Evolutionary conservation across 768 basidiomycete genomes (phyloP), one percentile per base, ranked within the genome.

Genomic region (Russula earlei): DNA sequence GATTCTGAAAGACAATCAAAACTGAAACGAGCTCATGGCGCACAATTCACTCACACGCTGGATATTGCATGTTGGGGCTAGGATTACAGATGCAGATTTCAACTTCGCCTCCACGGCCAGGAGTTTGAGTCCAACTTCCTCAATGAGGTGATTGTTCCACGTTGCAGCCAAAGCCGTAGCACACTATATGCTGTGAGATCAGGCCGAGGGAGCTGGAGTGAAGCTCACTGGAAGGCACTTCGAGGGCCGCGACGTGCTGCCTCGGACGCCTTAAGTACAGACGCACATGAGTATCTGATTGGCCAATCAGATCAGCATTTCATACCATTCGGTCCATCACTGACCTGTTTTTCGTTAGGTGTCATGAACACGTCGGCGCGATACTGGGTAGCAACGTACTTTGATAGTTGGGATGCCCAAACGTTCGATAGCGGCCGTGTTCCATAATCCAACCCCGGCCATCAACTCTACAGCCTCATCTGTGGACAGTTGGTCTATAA

Each of bases 21-120:
- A 46, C 12, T 14, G 19, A 27, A 38, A 46, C 25, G 15, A 37
- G 25, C 6, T 25, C 10, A 11, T 53, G 52, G 44, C 42, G 20
- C 27, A 57, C 37, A 22, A 34, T 8, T 6, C n/a, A 67, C 70
- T 59, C 66, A 81, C 86, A 31, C 90, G 79, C 68, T 90, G 89
- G 48, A 88, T 89, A 66, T 92, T 91, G 66, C 85, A 86, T 0
- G 89, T 91, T 0, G 89, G 90, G 0, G 83, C 90, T 17, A 91
- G 77, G 29, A 89, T 72, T 2, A 87, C 68, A 12, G 84, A 82
- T 10, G 84, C 83, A 2, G 83, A 77, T 43, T 80, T 75, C 46
- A 85, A 72, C 68, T 85, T 89, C 4, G 85, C 82, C 67, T 90
- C 88, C 15, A 73, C 68, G 1, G 86, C 87, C 19, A 90, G 75